Percentiles rank a stretch among this genome's conserved stretches.
Conservation (phyloP, 2,329 filamentous ascomycete species). For the Macrophomina pseudophaseolina region DNA sequence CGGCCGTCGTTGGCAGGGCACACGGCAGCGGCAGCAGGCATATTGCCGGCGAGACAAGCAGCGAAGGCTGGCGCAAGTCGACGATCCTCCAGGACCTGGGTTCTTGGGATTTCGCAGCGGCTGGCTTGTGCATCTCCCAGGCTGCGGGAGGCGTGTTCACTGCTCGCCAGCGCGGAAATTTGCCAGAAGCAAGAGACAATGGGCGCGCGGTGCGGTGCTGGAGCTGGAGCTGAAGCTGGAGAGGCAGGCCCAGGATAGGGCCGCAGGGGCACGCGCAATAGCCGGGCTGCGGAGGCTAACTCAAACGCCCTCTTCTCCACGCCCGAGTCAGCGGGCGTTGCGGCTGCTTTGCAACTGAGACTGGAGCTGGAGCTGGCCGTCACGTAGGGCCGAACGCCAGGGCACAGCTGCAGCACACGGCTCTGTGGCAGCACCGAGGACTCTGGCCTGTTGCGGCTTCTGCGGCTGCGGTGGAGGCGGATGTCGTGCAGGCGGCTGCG, state of each 20-base stretch:
- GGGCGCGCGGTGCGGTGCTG: neutral
- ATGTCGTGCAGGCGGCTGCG: constrained; percentile 23
- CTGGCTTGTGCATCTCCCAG: neutral
- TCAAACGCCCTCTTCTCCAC: constrained; percentile 16
- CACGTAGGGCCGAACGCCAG: constrained; percentile 2
- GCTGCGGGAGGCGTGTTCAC: constrained; percentile 12
- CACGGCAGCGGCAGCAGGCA: constrained; percentile 14
- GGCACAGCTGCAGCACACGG: neutral
- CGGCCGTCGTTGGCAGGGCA: constrained; percentile 3
- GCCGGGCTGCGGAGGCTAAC: constrained; percentile 12
- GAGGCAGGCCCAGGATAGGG: neutral
- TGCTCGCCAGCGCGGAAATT: constrained; percentile 19
- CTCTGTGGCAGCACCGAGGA: neutral
- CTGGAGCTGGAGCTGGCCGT: neutral
- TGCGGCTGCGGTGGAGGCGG: constrained; percentile 5
- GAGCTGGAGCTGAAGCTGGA: neutral
- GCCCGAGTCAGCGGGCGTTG: constrained; percentile 2
- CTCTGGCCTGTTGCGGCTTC: neutral
- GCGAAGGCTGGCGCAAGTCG: constrained; percentile 8
- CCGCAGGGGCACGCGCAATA: constrained; percentile 5
- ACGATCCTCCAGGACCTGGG: constrained; percentile 24
- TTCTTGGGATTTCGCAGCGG: constrained; percentile 9
- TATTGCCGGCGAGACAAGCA: constrained; percentile 2
- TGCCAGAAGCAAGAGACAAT: constrained; percentile 20
- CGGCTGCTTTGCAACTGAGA: neutral